phyloP scores from a whole-genome alignment of 2,329 filamentous ascomycete species.

The Lecanicillium sp. region DNA sequence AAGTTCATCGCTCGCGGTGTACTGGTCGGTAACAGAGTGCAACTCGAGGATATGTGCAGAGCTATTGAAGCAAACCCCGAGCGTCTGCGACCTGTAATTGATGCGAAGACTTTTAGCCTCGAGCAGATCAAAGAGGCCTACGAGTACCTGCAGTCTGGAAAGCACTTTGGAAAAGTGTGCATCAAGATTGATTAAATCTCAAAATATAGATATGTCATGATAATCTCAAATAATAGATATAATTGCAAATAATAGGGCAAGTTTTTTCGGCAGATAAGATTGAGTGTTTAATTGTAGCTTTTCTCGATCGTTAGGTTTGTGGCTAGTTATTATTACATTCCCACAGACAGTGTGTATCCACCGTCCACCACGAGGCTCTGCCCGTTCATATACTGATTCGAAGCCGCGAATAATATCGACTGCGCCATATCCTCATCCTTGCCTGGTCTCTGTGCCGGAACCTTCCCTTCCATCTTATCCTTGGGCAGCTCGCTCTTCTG shows the following conservation, averaged over 20 bases:
- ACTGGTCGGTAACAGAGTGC: conserved; percentile 38
- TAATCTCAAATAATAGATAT: no score
- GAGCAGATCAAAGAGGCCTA: conserved; percentile 32
- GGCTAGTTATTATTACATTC: conserved; percentile 22
- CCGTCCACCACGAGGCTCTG: conserved; percentile 40
- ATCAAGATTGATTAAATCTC: conserved; percentile 8
- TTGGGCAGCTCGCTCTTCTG: conserved; percentile 55
- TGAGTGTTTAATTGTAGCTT: no score
- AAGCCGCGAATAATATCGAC: conserved; percentile 51
- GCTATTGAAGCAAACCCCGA: conserved; percentile 41
- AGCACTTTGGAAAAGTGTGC: conserved; percentile 31
- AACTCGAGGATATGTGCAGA: conserved; percentile 47
- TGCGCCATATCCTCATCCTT: conserved; percentile 65
- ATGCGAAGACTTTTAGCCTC: conserved; percentile 35
- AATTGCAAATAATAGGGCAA: no score
- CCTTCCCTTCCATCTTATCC: conserved; percentile 51
- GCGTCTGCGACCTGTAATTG: conserved; percentile 40
- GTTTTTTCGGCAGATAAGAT: no score
- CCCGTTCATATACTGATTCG: conserved; percentile 40
- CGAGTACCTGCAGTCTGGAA: conserved; percentile 21
- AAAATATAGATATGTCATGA: no score
- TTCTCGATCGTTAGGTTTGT: no score
- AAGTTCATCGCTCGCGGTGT: conserved; percentile 40
- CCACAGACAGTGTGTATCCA: conserved; percentile 36
- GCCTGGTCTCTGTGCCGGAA: conserved; percentile 62